Evolutionary conservation across 73 alveolate species (phyloP).

Genomic region (Tetrahymena borealis): DNA sequence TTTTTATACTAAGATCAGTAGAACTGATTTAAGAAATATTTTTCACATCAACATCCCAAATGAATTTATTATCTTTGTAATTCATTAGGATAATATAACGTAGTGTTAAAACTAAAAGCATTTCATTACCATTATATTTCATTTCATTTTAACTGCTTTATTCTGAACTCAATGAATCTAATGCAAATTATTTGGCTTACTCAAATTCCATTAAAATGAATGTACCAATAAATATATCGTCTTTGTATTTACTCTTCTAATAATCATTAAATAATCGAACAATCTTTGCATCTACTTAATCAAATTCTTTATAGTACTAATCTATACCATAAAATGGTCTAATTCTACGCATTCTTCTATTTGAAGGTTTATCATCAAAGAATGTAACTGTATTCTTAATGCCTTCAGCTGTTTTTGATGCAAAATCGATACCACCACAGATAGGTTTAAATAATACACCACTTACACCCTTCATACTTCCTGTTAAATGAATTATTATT

Average conservation of each 20-base stretch:
- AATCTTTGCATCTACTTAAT: neutral
- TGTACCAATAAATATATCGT: neutral
- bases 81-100: neutral
- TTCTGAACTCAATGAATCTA: neutral
- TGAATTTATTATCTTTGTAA: neutral
- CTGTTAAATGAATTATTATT: constrained; percentile 12
- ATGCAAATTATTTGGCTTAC: neutral
- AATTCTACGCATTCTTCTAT: constrained; percentile 85
- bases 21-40: neutral
- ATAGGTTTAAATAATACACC: constrained; percentile 79
- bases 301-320: neutral
- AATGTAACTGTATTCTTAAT: constrained; percentile 84
- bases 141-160: neutral
- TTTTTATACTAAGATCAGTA: neutral
- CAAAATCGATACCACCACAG: constrained; percentile 81
- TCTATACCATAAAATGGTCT: constrained; percentile 87
- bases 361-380: constrained; percentile 65
- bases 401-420: constrained; percentile 98
- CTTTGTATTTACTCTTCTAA: neutral
- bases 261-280: neutral
- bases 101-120: neutral
- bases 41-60: neutral
- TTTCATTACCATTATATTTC: neutral
- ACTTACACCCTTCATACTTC: constrained; percentile 70
- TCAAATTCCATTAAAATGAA: neutral